Base-by-base conservation (phyloP, 441 rosid species). In the Adansonia grandidieri region DNA sequence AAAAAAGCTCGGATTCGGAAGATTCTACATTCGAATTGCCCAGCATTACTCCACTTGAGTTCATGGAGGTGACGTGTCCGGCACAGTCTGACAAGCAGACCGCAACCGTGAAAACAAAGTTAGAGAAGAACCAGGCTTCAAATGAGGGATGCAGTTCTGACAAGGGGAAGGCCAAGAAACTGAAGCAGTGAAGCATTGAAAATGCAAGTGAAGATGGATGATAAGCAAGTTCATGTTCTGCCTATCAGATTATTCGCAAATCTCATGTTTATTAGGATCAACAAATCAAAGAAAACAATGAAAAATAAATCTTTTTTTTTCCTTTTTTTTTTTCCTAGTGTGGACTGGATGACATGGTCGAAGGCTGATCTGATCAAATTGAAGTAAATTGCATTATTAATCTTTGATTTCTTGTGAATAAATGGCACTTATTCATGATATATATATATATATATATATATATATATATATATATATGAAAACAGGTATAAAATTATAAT, bases 311-410 rank as follows among this genome's bases (percentile, higher is more conserved):
- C n/a, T 24, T 61, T 61, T 61, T 2, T 61, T 10, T 9, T 40
- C 6, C 19, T 8, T 15, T 61, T 61, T 61, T 2, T 61, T 10
- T 9, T 40, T 15, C 19, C 19, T 15, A 14, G 69, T 37, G 48
- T 63, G 19, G 17, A 22, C 40, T 60, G 37, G 5, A 58, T 64
- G 69, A 15, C 15, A n/a, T 19, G 8, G 28, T 64, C n/a, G 3
- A 37, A 64, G 48, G 71, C 71, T 42, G 50, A 65, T 40, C 71
- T n/a, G n/a, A n/a, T n/a, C n/a, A 65, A n/a, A 3, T 15, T 42
- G 24, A n/a, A 65, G 17, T 65, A 65, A 65, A 9, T 40, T 65
- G 8, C 48, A 7, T 40, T 40, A 65, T 17, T 6, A 3, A n/a
- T n/a, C 20, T 9, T 17, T 40, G 15, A 10, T 13, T 65, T 3